Percentiles rank a stretch among this genome's conserved stretches.
Conservation (phyloP, 495 filamentous ascomycete genomes). For the Thermothielavioides terrestris region DNA sequence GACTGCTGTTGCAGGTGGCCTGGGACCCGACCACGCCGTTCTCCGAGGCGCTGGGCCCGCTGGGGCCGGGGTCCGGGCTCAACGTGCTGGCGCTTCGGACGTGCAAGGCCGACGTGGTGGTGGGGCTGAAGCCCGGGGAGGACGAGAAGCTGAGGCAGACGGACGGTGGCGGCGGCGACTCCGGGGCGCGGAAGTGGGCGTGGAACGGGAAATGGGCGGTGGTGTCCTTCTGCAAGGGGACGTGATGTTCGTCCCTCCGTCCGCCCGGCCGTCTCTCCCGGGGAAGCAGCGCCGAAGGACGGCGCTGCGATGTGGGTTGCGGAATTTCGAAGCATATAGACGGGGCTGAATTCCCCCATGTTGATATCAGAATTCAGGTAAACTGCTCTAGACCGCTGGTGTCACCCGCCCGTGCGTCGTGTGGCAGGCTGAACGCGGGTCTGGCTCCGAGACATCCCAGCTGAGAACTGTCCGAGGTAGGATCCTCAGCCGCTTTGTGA, state of each 20-base stretch:
- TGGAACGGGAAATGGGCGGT: constrained; percentile 98
- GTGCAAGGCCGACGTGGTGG: constrained; percentile 91
- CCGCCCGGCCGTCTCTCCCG: no score
- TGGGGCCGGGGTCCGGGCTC: constrained; percentile 71
- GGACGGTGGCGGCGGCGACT: constrained; percentile 60
- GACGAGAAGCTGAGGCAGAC: constrained; percentile 67
- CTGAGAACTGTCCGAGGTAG: not conserved
- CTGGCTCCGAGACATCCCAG: not conserved
- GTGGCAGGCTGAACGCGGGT: not conserved
- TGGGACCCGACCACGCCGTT: constrained; percentile 91
- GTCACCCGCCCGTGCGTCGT: not conserved
- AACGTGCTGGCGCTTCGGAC: constrained; percentile 81
- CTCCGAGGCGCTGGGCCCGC: constrained; percentile 71
- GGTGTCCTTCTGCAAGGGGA: constrained; percentile 63
- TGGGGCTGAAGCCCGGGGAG: constrained; percentile 69
- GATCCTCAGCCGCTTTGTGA: no score
- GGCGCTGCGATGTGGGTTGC: no score
- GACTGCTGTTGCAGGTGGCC: no score
- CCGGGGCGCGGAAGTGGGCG: constrained; percentile 78
- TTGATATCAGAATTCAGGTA: not conserved
- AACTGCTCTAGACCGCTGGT: not conserved
- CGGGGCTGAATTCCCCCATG: not conserved
- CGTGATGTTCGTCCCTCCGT: constrained; percentile 9
- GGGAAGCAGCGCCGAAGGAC: no score
- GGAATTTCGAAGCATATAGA: not conserved